Base-by-base conservation (phyloP, 2,329 filamentous ascomycete species). In the Capronia coronata region DNA sequence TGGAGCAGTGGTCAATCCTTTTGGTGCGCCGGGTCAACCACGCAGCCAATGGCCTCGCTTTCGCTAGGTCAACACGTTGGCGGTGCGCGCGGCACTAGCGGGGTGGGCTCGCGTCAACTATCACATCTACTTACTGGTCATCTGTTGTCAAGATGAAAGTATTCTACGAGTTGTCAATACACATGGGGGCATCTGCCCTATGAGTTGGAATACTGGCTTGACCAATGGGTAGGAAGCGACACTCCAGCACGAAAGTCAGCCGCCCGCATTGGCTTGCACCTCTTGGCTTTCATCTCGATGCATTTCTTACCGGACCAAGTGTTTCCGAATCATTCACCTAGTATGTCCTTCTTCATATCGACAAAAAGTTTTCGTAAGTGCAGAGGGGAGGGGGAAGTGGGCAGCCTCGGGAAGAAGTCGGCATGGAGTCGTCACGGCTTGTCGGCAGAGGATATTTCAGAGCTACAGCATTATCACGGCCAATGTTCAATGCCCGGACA, bases 1-100 rank as follows among this genome's bases (percentile, higher is more conserved):
- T 58, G 86, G 87, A 16, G 76, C 83, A 52, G 75, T 80, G 52
- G 76, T 86, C 46, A 80, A 71, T 55, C 74, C 75, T 42, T 75
- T 74, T 60, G 67, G 82, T 66, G 76, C 75, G 54, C 76, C 79
- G 45, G 76, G 75, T 49, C 68, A 69, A 49, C 69, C 78, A 61
- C 77, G 62, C 43, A 57, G 44, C 47, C 59, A 77, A 64, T 74
- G 72, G 59, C 71, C 72, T 60, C 67, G 72, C 59, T 85, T 79
- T 67, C 80, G 81, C 62, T 83, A 67, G 14, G 37, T 44, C 51
- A 23, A 30, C 39, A 43, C 32, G 16, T 23, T 19, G 30, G 29
- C 16, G 29, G 14, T 29, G 16, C 43, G 30, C 21, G 34, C 16
- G 29, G 37, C 35, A 34, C 13, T 30, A 35, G 37, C 43, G 25